These are phyloP conservation scores for Solanum piurae DNA, from an alignment of 257 asterid species.

Conservation along the genomic window DNA sequence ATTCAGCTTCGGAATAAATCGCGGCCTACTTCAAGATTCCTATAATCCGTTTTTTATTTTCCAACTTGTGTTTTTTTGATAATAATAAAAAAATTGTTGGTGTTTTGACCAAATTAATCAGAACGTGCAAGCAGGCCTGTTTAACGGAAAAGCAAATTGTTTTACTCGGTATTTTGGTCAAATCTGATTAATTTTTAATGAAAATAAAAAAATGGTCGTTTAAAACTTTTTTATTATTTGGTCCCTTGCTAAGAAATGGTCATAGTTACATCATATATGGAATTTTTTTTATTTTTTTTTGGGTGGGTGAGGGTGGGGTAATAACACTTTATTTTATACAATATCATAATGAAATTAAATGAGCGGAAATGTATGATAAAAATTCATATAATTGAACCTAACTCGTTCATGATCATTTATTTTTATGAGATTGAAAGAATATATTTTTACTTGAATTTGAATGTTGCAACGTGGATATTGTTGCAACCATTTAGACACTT, in stretches of 20 bases:
- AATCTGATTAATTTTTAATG: background rate
- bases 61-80: background rate
- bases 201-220: background rate
- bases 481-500: background rate
- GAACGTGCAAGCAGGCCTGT: background rate
- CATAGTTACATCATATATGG: background rate
- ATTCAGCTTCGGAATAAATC: background rate
- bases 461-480: background rate
- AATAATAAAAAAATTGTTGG: background rate
- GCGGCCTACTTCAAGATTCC: background rate
- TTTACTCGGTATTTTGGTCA: background rate
- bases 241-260: background rate
- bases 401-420: background rate
- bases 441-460: background rate
- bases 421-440: background rate
- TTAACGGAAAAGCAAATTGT: background rate
- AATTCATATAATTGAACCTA: background rate
- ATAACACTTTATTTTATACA: background rate
- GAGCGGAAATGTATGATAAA: rapidly evolving
- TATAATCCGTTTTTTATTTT: background rate
- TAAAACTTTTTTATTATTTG: background rate
- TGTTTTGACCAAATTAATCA: background rate
- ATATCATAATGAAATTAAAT: too few species aligned
- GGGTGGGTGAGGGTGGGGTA: background rate
- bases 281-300: too few species aligned